These are phyloP conservation scores for Pseudogymnoascus sp. DNA, from an alignment of 2,329 filamentous ascomycete genomes.

Conservation along the genomic window DNA sequence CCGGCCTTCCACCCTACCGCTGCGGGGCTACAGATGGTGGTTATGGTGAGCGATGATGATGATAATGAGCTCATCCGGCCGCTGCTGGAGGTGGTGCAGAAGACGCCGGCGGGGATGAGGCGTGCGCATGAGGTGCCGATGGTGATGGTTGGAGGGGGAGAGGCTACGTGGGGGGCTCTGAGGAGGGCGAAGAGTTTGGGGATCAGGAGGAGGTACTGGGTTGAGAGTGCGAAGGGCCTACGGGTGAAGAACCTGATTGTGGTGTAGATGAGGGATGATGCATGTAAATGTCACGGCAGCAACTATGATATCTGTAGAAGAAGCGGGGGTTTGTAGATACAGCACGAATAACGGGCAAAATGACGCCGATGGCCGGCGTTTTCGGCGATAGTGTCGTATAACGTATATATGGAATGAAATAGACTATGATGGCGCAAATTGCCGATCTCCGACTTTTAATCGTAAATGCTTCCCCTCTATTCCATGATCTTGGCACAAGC, in stretches of 20 bases:
- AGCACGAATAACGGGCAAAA: not conserved
- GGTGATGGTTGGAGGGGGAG: slow-evolving; percentile 72
- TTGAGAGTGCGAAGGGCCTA: slow-evolving; percentile 68
- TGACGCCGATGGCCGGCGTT: not conserved
- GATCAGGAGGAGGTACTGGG: slow-evolving; percentile 68
- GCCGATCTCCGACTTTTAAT: not conserved
- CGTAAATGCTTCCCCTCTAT: not conserved
- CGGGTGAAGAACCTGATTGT: slow-evolving; percentile 74
- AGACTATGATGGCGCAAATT: not conserved
- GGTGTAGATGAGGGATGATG: slow-evolving; percentile 16
- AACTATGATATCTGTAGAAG: slow-evolving; percentile 2
- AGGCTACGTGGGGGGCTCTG: slow-evolving; percentile 58
- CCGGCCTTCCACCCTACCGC: slow-evolving; percentile 61
- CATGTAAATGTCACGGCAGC: not conserved
- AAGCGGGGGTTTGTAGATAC: not conserved
- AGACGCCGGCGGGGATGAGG: slow-evolving; percentile 29
- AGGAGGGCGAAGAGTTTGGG: slow-evolving; percentile 60
- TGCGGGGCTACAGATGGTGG: slow-evolving; percentile 66
- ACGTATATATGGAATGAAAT: not conserved
- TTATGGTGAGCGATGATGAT: slow-evolving; percentile 59
- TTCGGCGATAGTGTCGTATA: not conserved
- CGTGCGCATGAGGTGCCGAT: slow-evolving; percentile 62
- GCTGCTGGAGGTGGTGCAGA: slow-evolving; percentile 66
- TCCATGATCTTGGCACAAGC: not conserved
- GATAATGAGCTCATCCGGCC: slow-evolving; percentile 44